Evolutionary conservation across 768 basidiomycete species (phyloP), one percentile per base, ranked within the genome.

Genomic region (Boletales sp.): DNA sequence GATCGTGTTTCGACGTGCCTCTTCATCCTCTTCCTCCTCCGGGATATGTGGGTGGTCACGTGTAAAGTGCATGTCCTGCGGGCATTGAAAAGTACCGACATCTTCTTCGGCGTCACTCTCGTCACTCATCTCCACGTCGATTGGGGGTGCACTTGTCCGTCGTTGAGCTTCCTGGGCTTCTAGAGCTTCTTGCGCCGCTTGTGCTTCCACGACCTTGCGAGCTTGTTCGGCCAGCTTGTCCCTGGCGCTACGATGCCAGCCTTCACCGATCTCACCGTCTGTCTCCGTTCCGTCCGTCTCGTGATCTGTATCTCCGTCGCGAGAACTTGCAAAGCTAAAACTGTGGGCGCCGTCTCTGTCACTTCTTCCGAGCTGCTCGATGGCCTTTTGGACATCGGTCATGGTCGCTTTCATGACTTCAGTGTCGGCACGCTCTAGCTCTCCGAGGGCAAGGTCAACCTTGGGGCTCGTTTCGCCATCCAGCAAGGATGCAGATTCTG

Each of bases 381-480:
- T 93, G 17, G 91, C 92, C 56, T 89, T 73, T 66, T 95, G 89
- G 7, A 95, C 89, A 50, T 94, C 91, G 3, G 87, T 91, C 77
- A 94, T 78, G 2, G 92, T 95, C 2, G 86, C 89, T 35, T 81
- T 81, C 88, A 95, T 92, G 49, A 87, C 80, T 53, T 81, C 81
- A 13, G 71, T 77, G 40, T 78, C 58, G 28, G 34, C 52, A 40
- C 38, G 42, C 46, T 49, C 62, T 36, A 51, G 63, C 38, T 48
- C 65, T 42, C 55, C 67, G 30, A 52, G 54, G 31, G 57, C 55
- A 13, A 72, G 63, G 12, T 58, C 62, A 47, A 62, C 60, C 38
- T 56, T 62, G n/a, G 65, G 53, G 10, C 60, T 53, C 6, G 59
- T 10, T 19, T 65, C 63, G 25, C 9, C 52, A 50, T 58, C 58